These are phyloP conservation scores for Leccinum fuscescens DNA, from an alignment of 1,284 basidiomycete species.

Conservation along the genomic window DNA sequence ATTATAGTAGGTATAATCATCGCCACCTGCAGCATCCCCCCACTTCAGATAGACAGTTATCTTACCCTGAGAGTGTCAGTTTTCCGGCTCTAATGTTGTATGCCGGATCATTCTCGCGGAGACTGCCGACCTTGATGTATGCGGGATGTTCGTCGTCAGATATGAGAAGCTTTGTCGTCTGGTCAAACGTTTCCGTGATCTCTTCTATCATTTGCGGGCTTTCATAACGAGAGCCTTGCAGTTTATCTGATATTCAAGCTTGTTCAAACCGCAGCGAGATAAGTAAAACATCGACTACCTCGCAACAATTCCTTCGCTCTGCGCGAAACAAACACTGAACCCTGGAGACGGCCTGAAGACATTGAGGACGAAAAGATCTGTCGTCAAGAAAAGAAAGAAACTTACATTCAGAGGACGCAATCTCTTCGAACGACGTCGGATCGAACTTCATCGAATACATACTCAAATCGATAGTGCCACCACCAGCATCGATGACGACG, in stretches of 20 bases:
- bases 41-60: neutral
- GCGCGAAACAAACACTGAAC: conserved; percentile 41
- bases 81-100: conserved; percentile 38
- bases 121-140: conserved; percentile 39
- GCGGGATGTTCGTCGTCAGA: conserved; percentile 28
- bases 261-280: neutral
- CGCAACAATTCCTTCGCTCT: conserved; percentile 37
- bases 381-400: neutral
- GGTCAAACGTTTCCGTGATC: conserved; percentile 38
- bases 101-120: conserved; percentile 32
- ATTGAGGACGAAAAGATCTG: conserved; percentile 35
- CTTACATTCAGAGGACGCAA: neutral
- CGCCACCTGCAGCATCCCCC: neutral
- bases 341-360: conserved; percentile 31
- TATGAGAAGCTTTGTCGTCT: conserved; percentile 38
- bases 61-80: conserved; percentile 36
- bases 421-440: conserved; percentile 1
- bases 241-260: conserved; percentile 5
- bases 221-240: conserved; percentile 17
- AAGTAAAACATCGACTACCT: conserved; percentile 22
- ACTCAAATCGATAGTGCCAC: neutral
- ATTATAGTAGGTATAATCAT: neutral
- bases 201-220: conserved; percentile 27
- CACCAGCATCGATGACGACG: conserved; percentile 32
- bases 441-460: conserved; percentile 21